phyloP scores from a whole-genome alignment of 768 basidiomycete genomes.

The Lactifluus rugatus region DNA sequence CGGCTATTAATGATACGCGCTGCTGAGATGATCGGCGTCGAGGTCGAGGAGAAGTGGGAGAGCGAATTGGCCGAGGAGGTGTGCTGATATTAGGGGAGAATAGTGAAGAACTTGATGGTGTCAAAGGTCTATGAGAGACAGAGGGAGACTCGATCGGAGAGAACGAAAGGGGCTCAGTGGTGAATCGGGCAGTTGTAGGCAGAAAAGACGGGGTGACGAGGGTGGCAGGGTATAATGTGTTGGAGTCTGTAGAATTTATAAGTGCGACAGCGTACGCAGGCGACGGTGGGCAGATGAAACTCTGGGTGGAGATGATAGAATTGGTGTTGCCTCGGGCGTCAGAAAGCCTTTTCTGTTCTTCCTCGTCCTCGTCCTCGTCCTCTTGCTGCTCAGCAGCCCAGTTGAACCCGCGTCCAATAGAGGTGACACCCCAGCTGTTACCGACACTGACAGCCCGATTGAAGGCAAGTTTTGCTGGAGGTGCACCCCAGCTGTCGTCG shows the following conservation, averaged over 20 bases:
- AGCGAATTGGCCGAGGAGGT: constrained; percentile 30
- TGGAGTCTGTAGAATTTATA: constrained; percentile 19
- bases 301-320: not conserved
- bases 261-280: constrained; percentile 13
- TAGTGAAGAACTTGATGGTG: constrained; percentile 15
- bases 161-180: constrained; percentile 24
- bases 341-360: constrained; percentile 19
- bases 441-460: constrained; percentile 59
- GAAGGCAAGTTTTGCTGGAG: constrained; percentile 35
- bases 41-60: constrained; percentile 51
- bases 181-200: constrained; percentile 18
- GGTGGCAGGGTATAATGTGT: constrained; percentile 22
- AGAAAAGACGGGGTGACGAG: constrained; percentile 15
- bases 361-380: too few relatives aligned
- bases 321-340: constrained; percentile 5
- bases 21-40: constrained; percentile 76
- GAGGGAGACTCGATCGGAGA: constrained; percentile 25
- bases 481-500: constrained; percentile 53
- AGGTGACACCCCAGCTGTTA: constrained; percentile 79
- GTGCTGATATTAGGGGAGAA: constrained; percentile 26
- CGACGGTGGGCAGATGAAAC: constrained; percentile 12
- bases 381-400: constrained; percentile 42
- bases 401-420: constrained; percentile 72
- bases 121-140: constrained; percentile 23
- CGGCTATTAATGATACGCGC: constrained; percentile 74